Evolutionary conservation across 2,329 filamentous ascomycete genomes (phyloP).

Genomic region (Aspergillus eucalypticola): DNA sequence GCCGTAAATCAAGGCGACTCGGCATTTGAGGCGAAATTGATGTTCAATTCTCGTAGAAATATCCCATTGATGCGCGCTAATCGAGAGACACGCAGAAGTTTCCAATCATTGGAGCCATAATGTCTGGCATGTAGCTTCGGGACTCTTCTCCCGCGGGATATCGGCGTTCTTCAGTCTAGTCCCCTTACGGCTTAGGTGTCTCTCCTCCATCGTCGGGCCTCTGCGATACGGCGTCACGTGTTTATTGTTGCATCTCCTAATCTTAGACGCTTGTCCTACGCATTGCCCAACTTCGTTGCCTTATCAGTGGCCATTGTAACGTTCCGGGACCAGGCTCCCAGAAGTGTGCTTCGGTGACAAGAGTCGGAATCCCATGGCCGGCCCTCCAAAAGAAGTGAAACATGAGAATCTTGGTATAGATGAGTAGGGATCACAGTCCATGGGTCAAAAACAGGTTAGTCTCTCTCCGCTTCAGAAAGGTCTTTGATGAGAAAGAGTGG

Average conservation of each 20-base stretch:
- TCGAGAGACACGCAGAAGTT: neutral
- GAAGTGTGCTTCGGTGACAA: neutral
- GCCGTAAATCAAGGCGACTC: conserved; percentile 47
- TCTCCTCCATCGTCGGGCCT: neutral
- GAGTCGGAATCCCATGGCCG: neutral
- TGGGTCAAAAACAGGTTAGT: neutral
- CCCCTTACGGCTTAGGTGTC: conserved; percentile 9
- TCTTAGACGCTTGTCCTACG: conserved; percentile 20
- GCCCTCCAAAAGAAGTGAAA: neutral
- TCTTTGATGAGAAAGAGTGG: neutral
- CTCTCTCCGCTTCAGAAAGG: neutral
- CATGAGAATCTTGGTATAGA: neutral
- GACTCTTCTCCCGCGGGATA: neutral
- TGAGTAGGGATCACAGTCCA: neutral
- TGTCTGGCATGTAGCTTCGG: neutral
- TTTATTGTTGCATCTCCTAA: conserved; percentile 10
- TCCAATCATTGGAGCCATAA: neutral
- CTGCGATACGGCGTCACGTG: conserved; percentile 30
- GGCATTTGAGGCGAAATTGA: conserved; percentile 53
- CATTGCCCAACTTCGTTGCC: conserved; percentile 17
- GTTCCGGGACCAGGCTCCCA: conserved; percentile 39
- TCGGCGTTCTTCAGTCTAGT: conserved; percentile 6
- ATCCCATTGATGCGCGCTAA: neutral
- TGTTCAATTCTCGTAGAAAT: too few species aligned
- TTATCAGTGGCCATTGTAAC: conserved; percentile 26